Base-by-base conservation (phyloP, 106 monocot genomes). In the Xerophyta viscosa region DNA sequence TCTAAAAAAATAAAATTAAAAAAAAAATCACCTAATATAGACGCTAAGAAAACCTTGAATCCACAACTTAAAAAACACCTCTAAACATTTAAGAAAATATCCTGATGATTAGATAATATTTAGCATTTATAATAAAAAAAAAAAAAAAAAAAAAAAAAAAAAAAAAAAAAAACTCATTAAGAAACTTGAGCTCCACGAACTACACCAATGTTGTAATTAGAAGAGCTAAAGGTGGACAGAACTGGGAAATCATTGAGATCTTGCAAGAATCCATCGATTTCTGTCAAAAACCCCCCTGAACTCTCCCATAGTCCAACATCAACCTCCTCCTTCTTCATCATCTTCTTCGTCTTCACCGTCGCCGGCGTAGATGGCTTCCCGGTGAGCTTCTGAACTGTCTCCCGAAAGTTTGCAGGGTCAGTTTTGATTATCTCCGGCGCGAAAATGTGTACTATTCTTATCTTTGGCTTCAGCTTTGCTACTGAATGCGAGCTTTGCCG, bases 361-460 rank as follows among this genome's bases (percentile, higher is more conserved):
- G 14, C 21, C 26, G 1, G 33, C 55, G 46, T 24, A 17, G 53
- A 14, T 5, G 81, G 76, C 20, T 77, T 70, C 6, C 91, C 92
- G 1, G 92, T 92, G 66, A 92, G 92, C 31, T 69, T 45, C 66
- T 92, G 92, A 23, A 92, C 92, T 29, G 82, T 75, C 30, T 82
- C 75, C 27, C 86, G 67, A 62, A 92, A 92, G 57, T 66, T 79
- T 7, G 46, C 61, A 27, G 48, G 47, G 43, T 92, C 92, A 19
- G 73, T 92, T 46, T 86, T 72, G 28, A 92, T 92, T 65, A 92
- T 66, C 79, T 82, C 79, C 41, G 92, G 92, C 11, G 92, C 70
- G 2, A 77, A 60, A 15, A 82, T 27, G 60, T 92, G 92, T 27
- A 86, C 64, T 39, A 39, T 39, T 7, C 39, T 39, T 10, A 39